Evolutionary conservation across 2,329 filamentous ascomycete species (phyloP), one percentile per base, ranked within the genome.

Genomic region (Corniculantispora saksenae): DNA sequence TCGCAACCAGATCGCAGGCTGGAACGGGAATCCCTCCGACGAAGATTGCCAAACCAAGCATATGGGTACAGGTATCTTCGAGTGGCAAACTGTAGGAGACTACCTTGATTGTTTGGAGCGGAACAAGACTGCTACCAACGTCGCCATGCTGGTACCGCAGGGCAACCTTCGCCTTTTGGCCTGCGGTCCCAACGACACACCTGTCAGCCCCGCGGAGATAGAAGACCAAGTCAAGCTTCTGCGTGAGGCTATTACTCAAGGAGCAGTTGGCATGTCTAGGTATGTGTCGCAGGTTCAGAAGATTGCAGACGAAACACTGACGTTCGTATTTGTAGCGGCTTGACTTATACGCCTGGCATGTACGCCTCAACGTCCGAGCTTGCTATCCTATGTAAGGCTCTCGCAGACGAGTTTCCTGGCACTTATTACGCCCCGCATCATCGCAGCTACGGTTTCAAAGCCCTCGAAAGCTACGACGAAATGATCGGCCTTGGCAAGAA

Each of bases 281-380:
- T 70, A 45, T 21, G 38, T 54, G 1, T 21, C 9, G 10, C 3
- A 4, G 3, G 17, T 19, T 25, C 15, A 7, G 1, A 25, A 23
- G n/a, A 9, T 23, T 5, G 10, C 23, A 10, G 12, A 19, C 3
- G 7, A 12, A 8, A 3, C 9, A 12, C 29, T 43, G 13, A 35
- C 40, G 7, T 38, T 17, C 32, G 19, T 25, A 10, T 9, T 32
- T 27, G 19, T 32, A 71, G 70, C 40, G 70, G 70, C 35, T 63
- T 71, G 25, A 71, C 70, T 15, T 71, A 71, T 13, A 71, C 70
- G 6, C 70, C 70, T 10, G 70, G 70, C 61, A 71, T 71, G 70
- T 71, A 71, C 48, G 70, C 70, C n/a, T 71, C 70, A 19, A 71
- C 66, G 4, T 70, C 69, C 3, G 70, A 71, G 54, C 66, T 71